phyloP scores from a whole-genome alignment of 225 moss, liverwort and hornwort genomes.

The Physcomitrellopsis africana region DNA sequence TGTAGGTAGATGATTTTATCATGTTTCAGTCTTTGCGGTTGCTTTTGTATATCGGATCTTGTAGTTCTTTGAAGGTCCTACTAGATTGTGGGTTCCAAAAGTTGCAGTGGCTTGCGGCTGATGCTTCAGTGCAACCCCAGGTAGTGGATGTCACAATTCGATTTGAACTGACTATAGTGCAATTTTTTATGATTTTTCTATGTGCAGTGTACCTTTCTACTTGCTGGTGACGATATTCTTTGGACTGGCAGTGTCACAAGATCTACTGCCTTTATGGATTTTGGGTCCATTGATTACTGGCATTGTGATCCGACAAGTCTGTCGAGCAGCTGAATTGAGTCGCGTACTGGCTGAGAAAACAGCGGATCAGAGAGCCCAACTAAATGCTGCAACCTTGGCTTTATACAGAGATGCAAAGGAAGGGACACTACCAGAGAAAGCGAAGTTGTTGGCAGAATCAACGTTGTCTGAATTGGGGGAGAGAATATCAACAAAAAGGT shows the following conservation, averaged over 20 bases:
- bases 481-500: constrained; percentile 46
- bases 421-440: constrained; percentile 64
- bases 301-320: constrained; percentile 67
- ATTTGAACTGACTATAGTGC: constrained; percentile 12
- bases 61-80: neutral
- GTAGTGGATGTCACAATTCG: constrained; percentile 5
- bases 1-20: neutral
- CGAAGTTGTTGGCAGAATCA: constrained; percentile 41
- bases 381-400: constrained; percentile 42
- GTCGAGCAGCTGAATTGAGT: constrained; percentile 47
- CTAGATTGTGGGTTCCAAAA: neutral
- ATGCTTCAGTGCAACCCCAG: constrained; percentile 10
- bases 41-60: neutral
- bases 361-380: constrained; percentile 50
- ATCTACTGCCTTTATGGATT: constrained; percentile 86
- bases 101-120: neutral
- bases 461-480: constrained; percentile 64
- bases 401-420: constrained; percentile 73
- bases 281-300: constrained; percentile 78
- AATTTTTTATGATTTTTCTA: constrained; percentile 11
- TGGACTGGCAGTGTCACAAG: constrained; percentile 67
- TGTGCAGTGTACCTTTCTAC: constrained; percentile 73
- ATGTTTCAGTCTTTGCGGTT: neutral
- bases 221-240: constrained; percentile 63
- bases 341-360: constrained; percentile 45